A percentile compares a stretch with the other conserved stretches of the same genome.
Evolutionary conservation across 768 basidiomycete genomes (phyloP).

Genomic region (Lentinula raphanica): DNA sequence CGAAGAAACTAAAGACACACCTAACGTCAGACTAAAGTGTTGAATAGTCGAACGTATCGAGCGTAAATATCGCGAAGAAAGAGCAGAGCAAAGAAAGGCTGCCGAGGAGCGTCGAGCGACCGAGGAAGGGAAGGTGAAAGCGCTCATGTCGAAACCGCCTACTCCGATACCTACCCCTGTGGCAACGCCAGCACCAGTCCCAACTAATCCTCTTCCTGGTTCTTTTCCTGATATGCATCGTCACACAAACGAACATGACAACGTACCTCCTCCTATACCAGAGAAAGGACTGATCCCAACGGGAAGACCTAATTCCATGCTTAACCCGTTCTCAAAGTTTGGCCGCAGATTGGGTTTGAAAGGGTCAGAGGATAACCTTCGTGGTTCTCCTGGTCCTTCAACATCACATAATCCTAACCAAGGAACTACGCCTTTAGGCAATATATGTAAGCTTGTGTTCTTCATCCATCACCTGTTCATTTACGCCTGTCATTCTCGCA

Average conservation of each 20-base stretch:
- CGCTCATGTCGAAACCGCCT: slow-evolving; percentile 4
- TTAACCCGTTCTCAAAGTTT: not conserved
- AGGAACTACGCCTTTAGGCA: slow-evolving; percentile 33
- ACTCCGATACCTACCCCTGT: not conserved
- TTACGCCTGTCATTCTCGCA: slow-evolving; percentile 17
- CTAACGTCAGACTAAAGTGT: slow-evolving; percentile 4
- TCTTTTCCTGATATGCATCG: slow-evolving; percentile 1
- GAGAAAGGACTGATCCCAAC: not conserved
- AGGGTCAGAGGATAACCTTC: not conserved
- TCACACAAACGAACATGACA: not conserved
- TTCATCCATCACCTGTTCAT: not conserved
- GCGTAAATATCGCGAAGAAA: slow-evolving; percentile 70
- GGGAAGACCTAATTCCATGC: not conserved
- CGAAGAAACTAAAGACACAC: slow-evolving; percentile 1
- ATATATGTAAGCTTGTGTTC: slow-evolving; percentile 31
- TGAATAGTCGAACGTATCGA: slow-evolving; percentile 81
- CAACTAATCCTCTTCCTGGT: slow-evolving; percentile 7
- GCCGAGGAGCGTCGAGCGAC: slow-evolving; percentile 28
- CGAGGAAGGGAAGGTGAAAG: slow-evolving; percentile 31
- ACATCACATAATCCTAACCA: slow-evolving; percentile 10
- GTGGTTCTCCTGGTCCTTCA: not conserved
- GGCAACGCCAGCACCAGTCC: slow-evolving; percentile 21
- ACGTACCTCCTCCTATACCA: not conserved
- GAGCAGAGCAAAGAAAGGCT: slow-evolving; percentile 30
- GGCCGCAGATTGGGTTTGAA: not conserved